These are phyloP conservation scores for Pseudogymnoascus pannorum DNA, from an alignment of 2,329 filamentous ascomycete species.

Conservation along the genomic window DNA sequence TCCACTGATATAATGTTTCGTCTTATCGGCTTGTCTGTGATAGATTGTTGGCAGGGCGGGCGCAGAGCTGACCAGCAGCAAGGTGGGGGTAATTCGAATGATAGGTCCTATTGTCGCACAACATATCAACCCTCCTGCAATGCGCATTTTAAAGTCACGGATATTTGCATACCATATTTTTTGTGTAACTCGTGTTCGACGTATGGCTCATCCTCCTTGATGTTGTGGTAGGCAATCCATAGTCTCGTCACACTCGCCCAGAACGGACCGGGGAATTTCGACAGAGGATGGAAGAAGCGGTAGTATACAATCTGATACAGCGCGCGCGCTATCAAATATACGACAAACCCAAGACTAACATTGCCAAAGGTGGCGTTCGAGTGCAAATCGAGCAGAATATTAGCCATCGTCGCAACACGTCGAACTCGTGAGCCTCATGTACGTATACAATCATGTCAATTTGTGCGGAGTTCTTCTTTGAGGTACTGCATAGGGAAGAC, in stretches of 20 bases:
- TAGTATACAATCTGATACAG: slow-evolving; percentile 43
- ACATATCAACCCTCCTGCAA: neutral
- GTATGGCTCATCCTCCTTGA: slow-evolving; percentile 39
- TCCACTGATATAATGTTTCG: slow-evolving; percentile 51
- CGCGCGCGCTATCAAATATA: slow-evolving; percentile 16
- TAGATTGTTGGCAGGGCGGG: slow-evolving; percentile 50
- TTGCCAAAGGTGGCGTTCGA: slow-evolving; percentile 12
- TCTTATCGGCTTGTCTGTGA: slow-evolving; percentile 47
- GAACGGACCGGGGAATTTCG: slow-evolving; percentile 46
- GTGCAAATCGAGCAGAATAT: neutral
- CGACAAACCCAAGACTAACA: slow-evolving; percentile 7
- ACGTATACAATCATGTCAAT: neutral
- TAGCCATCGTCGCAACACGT: neutral
- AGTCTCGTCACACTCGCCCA: slow-evolving; percentile 46
- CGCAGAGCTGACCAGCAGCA: slow-evolving; percentile 46
- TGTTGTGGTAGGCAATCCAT: slow-evolving; percentile 46
- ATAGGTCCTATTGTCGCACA: slow-evolving; percentile 37
- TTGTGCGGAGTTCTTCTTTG: neutral
- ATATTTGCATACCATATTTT: slow-evolving; percentile 37
- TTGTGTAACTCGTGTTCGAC: slow-evolving; percentile 36
- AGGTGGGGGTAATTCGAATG: slow-evolving; percentile 44
- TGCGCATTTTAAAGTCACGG: neutral
- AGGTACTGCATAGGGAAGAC: neutral
- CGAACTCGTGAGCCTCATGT: neutral
- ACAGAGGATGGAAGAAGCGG: slow-evolving; percentile 46